Evolutionary conservation across 305 asterid genomes (phyloP), one percentile per base, ranked within the genome.

Genomic region (Fraxinus paxiana): DNA sequence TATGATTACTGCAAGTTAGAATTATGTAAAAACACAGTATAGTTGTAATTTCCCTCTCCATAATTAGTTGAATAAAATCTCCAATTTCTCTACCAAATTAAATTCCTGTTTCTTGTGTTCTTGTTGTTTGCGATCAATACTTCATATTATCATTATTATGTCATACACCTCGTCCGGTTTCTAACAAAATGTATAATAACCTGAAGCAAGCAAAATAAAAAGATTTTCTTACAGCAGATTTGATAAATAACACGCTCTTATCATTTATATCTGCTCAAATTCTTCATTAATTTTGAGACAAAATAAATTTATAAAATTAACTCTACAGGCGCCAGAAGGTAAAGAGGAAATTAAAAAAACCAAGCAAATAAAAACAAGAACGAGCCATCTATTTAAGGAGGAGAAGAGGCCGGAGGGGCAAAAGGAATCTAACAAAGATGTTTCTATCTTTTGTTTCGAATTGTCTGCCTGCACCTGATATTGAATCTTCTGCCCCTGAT

Each of bases 351-450:
- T 46, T 77, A 71, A 59, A 84, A 78, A 85, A 77, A 80, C 87
- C 87, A 86, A 90, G 79, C 93, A 89, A 92, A 74, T 84, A 84
- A 84, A 89, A 88, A 75, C 92, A 91, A 80, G 90, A 92, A 91
- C 84, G 91, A 89, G 88, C 87, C 76, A 90, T 87, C 90, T 83
- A 43, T 81, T 82, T 78, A 81, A 82, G 87, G 86, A 38, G 38
- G 38, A 67, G 74, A 79, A 84, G 87, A 86, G 82, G 86, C 89
- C 83, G 81, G 75, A 80, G 86, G 85, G 84, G 81, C 87, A 85
- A 77, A 86, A 86, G 82, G 82, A 76, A 83, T 77, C 85, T 81
- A 65, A 54, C 79, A 77, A 76, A 77, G 77, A 75, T 56, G 79
- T 56, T 69, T 79, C 75, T 20, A 51, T 70, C 26, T 56, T 56